Evolutionary conservation across 371 early-diverging fungal species (phyloP), one percentile per base, ranked within the genome.

Genomic region (Cokeromyces recurvatus): DNA sequence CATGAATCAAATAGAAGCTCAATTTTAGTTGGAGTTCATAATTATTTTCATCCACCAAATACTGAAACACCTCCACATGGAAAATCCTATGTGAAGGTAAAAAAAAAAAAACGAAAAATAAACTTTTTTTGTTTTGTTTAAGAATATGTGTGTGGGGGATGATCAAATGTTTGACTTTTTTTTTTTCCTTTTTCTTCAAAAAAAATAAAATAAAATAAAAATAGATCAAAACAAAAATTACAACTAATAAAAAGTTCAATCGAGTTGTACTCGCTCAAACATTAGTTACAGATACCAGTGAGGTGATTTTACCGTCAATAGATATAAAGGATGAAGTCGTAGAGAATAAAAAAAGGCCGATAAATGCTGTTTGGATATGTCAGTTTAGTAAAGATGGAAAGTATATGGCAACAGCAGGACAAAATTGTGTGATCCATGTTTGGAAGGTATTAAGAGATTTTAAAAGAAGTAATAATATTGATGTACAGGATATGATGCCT

Each of bases 371-470:
- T 7, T 79, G 79, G 79, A 55, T 61, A 7, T 51, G 87, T 66
- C 68, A 81, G 41, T 90, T 92, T 47, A 88, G 86, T 52, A 64
- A 73, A n/a, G 81, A 83, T 64, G 94, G 94, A 10, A 62, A 67
- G 53, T 91, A 82, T 55, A 57, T 94, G 59, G 94, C 92, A 4
- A 72, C 79, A 7, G 89, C 84, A 35, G 87, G 90, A 10, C 86
- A 88, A 48, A 86, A 85, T 59, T 77, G 77, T 43, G 53, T 81
- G 12, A 58, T 94, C n/a, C 62, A 81, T 14, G 66, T 91, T 1
- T 94, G 91, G 90, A 72, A 75, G 32, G 60, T 90, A 4, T 35
- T 63, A 14, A 59, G 57, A 16, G 66, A 66, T 44, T 35, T 38
- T 31, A 54, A 59, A 5, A 36, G 29, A 49, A 48, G 37, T 43